These are phyloP conservation scores for Salvia sclarea DNA, from an alignment of 305 asterid species.

Conservation along the genomic window DNA sequence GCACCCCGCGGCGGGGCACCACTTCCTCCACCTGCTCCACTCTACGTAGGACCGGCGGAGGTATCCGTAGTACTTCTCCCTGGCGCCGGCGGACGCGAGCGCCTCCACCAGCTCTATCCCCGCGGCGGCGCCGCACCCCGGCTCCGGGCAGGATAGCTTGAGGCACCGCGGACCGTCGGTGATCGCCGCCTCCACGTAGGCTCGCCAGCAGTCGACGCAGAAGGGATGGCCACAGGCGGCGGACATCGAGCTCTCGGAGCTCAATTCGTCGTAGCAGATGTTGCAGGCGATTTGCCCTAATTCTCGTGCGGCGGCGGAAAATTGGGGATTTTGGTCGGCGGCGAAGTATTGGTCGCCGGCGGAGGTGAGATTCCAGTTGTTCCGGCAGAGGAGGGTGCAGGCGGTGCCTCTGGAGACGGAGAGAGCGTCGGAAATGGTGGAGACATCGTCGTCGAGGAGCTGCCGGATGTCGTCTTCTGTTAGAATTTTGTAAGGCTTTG, in stretches of 20 bases:
- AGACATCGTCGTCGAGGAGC: conserved; percentile 40
- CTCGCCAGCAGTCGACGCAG: conserved; percentile 44
- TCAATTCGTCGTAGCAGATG: conserved; percentile 39
- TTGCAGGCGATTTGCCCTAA: neutral
- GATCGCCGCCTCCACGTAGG: conserved; percentile 34
- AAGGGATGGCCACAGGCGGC: conserved; percentile 55
- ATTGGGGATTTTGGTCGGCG: conserved; percentile 19
- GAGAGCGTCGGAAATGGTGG: conserved; percentile 35
- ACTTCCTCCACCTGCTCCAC: conserved; percentile 28
- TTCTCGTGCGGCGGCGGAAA: conserved; percentile 10
- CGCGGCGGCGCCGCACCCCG: conserved; percentile 35
- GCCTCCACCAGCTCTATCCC: conserved; percentile 31
- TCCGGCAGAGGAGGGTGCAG: conserved; percentile 37
- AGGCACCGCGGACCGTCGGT: conserved; percentile 50
- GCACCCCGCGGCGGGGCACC: conserved; percentile 54
- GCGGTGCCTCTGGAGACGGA: conserved; percentile 42
- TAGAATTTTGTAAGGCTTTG: conserved; percentile 36
- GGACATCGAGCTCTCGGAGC: neutral
- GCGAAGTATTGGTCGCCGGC: conserved; percentile 48
- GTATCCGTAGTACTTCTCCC: conserved; percentile 25
- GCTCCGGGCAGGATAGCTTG: conserved; percentile 45
- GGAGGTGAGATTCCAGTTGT: conserved; percentile 43
- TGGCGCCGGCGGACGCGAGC: neutral
- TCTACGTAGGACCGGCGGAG: conserved; percentile 43
- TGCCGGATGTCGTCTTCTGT: conserved; percentile 37